A percentile compares a stretch with the other conserved stretches of the same genome.
These are phyloP conservation scores for Asclepias syriaca DNA, from an alignment of 257 asterid species.

Conservation along the genomic window DNA sequence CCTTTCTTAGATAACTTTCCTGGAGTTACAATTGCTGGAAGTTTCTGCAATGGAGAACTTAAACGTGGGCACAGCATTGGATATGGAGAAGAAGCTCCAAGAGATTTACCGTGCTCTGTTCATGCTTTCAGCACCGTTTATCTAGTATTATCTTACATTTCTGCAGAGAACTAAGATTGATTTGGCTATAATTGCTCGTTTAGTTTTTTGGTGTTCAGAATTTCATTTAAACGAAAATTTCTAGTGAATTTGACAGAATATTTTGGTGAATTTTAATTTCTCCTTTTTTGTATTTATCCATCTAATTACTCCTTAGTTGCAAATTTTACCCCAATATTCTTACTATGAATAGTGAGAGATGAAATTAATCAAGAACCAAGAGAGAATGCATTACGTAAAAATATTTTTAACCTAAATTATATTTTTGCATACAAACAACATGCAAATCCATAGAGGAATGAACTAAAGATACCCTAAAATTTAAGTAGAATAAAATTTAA, in stretches of 20 bases:
- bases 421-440: not conserved
- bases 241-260: too few relatives aligned
- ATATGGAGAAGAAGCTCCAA: conserved; percentile 38
- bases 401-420: too few relatives aligned
- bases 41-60: conserved; percentile 71
- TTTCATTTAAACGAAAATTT: too few relatives aligned
- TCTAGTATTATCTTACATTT: conserved; percentile 56
- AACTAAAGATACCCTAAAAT: not conserved
- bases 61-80: conserved; percentile 36
- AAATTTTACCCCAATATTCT: too few relatives aligned
- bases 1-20: conserved; percentile 72
- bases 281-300: too few relatives aligned
- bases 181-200: not conserved
- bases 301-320: too few relatives aligned
- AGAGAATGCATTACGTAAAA: too few relatives aligned
- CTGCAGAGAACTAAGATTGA: conserved; percentile 13
- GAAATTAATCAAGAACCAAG: not conserved
- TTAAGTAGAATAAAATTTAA: not conserved
- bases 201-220: not conserved
- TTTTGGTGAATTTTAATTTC: too few relatives aligned
- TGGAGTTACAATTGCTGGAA: conserved; percentile 57
- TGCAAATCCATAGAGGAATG: not conserved
- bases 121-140: conserved; percentile 57
- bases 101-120: conserved; percentile 24
- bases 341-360: too few relatives aligned